Base-by-base conservation (phyloP, 179 eudicot species). In the Corrigiola litoralis region DNA sequence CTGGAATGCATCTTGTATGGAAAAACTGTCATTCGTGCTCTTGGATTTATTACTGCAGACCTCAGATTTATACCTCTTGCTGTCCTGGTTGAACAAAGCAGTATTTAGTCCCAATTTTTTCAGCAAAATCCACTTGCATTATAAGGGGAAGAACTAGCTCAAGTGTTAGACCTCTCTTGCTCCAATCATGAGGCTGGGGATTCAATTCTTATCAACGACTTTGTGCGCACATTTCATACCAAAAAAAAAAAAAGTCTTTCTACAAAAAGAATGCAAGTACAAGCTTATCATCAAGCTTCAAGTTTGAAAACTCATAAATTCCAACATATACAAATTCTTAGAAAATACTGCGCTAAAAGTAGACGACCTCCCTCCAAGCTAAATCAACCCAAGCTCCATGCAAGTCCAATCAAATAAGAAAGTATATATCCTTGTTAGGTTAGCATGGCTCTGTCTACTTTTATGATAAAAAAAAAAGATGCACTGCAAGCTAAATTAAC, bases 31-130 rank as follows among this genome's bases (percentile, higher is more conserved):
- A 41, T 52, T 46, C 25, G 34, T 33, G 63, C 42, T 53, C 59
- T 34, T 40, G 31, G 54, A 54, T 51, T 63, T 38, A 44, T 64
- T 61, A 20, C 49, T 53, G 72, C 52, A 41, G 58, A 57, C 77
- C 42, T 66, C 61, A 17, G 81, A 46, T 23, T 61, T 71, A 36
- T 59, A 28, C 52, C 29, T 79, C 68, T 52, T 75, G 48, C 78
- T 82, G 80, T 80, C 81, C 95, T 85, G 88, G 58, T 70, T 72
- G 64, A 70, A 72, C 23, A 42, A 68, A 67, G 31, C 51, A 51
- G 24, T 25, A 46, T 56, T 55, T 44, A 74, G 70, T n/a, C n/a
- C n/a, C n/a, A n/a, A n/a, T n/a, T n/a, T n/a, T n/a, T n/a, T n/a
- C n/a, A n/a, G n/a, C n/a, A n/a, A n/a, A n/a, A n/a, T 45, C 24